A percentile compares a stretch with the other conserved stretches of the same genome.
Evolutionary conservation across 2,329 filamentous ascomycete genomes (phyloP).

Genomic region (Penicillium sp.): DNA sequence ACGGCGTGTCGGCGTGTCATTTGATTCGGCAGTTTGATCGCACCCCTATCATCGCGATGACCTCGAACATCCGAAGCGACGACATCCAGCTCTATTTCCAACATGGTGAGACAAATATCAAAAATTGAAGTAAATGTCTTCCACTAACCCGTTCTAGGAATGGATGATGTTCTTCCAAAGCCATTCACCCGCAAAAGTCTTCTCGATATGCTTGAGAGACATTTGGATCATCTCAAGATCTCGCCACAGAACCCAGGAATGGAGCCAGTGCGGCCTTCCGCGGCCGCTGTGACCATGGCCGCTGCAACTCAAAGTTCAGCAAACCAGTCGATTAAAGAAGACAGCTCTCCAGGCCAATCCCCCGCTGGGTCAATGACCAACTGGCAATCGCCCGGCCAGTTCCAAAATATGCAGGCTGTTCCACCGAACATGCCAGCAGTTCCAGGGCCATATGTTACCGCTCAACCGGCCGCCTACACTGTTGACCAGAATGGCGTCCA

Average conservation of each 20-base stretch:
- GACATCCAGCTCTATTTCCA: conserved; percentile 97
- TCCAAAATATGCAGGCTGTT: conserved; percentile 57
- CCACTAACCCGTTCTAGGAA: conserved; percentile 58
- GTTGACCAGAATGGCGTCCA: conserved; percentile 42
- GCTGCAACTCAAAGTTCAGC: conserved; percentile 47
- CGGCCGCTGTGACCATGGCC: conserved; percentile 43
- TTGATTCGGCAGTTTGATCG: conserved; percentile 85
- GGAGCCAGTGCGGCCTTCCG: conserved; percentile 45
- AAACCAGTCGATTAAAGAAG: conserved; percentile 59
- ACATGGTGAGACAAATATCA: conserved; percentile 64
- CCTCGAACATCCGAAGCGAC: conserved; percentile 93
- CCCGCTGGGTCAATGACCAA: conserved; percentile 57
- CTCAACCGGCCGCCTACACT: conserved; percentile 38
- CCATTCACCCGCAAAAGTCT: conserved; percentile 90
- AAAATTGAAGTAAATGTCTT: background rate
- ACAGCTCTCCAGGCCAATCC: conserved; percentile 61
- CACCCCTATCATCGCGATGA: conserved; percentile 94
- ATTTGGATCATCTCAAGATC: conserved; percentile 79
- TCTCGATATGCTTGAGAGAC: conserved; percentile 81
- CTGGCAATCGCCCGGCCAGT: conserved; percentile 62
- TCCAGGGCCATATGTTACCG: conserved; percentile 42
- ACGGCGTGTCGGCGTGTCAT: conserved; percentile 91
- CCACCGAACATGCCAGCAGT: conserved; percentile 46
- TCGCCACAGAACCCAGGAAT: conserved; percentile 51
- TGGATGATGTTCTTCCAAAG: conserved; percentile 96